Base-by-base conservation (phyloP, 2,329 filamentous ascomycete genomes). In the Calonectria hawksworthii region DNA sequence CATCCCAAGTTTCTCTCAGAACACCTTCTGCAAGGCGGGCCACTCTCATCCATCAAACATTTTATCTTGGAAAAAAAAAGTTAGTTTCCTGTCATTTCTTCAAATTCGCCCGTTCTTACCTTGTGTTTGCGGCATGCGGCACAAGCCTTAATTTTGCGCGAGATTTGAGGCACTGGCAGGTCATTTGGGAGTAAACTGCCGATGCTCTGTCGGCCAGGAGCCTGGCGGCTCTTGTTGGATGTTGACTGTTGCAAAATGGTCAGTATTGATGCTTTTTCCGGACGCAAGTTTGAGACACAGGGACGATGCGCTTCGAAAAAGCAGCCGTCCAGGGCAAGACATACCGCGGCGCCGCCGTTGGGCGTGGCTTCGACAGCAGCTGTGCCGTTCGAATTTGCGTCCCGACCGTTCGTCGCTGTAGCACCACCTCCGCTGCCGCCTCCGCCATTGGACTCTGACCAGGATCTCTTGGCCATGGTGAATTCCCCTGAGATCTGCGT, bases 71-170 rank as follows among this genome's bases (percentile, higher is more conserved):
- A 11, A 28, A 36, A 21, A 59, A 0, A 11, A 11, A 11, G 50
- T 64, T 28, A 70, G 36, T 23, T n/a, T 70, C 21, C 30, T 13
- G 26, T 30, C 21, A 10, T 32, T 14, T 23, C 14, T 1, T n/a
- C 34, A 8, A 14, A 16, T 32, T 21, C 14, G 8, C 64, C 18
- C 18, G 4, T n/a, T 61, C 74, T 72, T 47, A 86, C 85, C 81
- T 87, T 87, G 72, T 86, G 85, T 70, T 86, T 86, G 4, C 85
- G 79, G 75, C 85, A 87, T 26, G 85, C 83, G 23, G 86, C 83
- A 26, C 85, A 87, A 0, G 85, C 85, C 76, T 86, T 86, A 50
- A 86, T 85, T 72, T 85, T 85, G 38, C 85, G 79, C 8, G 85
- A 86, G 70, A 86, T 86, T 61, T 84, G 82, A 51, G 83, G 82